Conservation (phyloP, 371 early-diverging fungal species). For the Cokeromyces recurvatus region DNA sequence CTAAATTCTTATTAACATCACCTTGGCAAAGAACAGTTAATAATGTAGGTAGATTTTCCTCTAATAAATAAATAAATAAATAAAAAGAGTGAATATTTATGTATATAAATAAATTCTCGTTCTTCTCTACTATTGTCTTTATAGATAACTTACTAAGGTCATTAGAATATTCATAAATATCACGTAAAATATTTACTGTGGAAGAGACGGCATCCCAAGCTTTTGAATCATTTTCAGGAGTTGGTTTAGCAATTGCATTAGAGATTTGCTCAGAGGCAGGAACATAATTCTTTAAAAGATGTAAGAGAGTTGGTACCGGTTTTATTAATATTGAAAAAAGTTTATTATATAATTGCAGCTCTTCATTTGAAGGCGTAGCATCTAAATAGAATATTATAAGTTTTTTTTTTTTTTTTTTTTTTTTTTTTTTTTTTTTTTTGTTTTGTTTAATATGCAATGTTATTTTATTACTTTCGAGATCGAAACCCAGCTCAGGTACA, state of each 20-base stretch:
- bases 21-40: constrained; percentile 61
- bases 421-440: not conserved
- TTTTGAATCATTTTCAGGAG: constrained; percentile 74
- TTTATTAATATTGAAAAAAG: constrained; percentile 39
- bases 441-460: too few species aligned
- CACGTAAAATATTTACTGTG: constrained; percentile 69
- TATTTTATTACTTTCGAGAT: constrained; percentile 54
- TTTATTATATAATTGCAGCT: constrained; percentile 46
- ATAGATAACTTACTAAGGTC: constrained; percentile 54
- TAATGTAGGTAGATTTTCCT: constrained; percentile 11
- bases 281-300: constrained; percentile 49
- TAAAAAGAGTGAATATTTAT: not conserved
- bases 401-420: not conserved
- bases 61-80: constrained; percentile 1
- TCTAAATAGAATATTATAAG: constrained; percentile 25
- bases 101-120: not conserved
- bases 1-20: constrained; percentile 64
- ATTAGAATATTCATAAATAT: constrained; percentile 73
- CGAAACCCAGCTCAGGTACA: constrained; percentile 47
- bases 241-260: constrained; percentile 79
- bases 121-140: too few species aligned
- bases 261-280: constrained; percentile 34
- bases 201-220: constrained; percentile 85
- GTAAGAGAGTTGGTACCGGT: constrained; percentile 43
- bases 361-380: constrained; percentile 47